Conservation (phyloP, 192 early-diverging fungal species). For the Paraglomus brasilianum region DNA sequence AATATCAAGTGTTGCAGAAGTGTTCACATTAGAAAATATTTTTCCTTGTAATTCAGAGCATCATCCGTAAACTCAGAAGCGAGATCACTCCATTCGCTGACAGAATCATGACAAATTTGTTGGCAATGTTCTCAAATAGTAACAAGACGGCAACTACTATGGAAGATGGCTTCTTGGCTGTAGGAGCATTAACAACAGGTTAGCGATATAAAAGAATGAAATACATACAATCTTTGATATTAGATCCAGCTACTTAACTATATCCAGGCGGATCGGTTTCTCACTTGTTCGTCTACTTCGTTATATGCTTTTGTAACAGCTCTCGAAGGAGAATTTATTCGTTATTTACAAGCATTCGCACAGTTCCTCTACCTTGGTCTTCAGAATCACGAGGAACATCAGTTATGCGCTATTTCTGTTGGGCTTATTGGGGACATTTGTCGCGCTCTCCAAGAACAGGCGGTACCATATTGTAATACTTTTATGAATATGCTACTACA, state of each 20-base stretch:
- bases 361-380: slow-evolving; percentile 80
- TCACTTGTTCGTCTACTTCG: slow-evolving; percentile 1
- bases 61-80: slow-evolving; percentile 75
- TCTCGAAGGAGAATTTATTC: slow-evolving; percentile 80
- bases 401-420: slow-evolving; percentile 90
- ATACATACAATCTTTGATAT: slow-evolving; percentile 3
- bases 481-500: slow-evolving; percentile 85
- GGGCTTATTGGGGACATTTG: slow-evolving; percentile 98
- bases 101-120: slow-evolving; percentile 83
- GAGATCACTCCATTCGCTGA: slow-evolving; percentile 79
- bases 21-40: slow-evolving; percentile 7
- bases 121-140: slow-evolving; percentile 71
- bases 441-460: slow-evolving; percentile 74
- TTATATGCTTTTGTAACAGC: slow-evolving; percentile 44
- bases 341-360: slow-evolving; percentile 86
- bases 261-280: slow-evolving; percentile 7
- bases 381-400: slow-evolving; percentile 88
- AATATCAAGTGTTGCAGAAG: background rate
- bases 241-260: background rate
- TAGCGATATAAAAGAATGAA: background rate
- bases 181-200: slow-evolving; percentile 82
- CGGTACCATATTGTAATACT: slow-evolving; percentile 77
- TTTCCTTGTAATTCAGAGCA: slow-evolving; percentile 46
- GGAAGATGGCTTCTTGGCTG: slow-evolving; percentile 91
- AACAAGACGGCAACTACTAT: slow-evolving; percentile 76